These are phyloP conservation scores for Penicillium desertorum DNA, from an alignment of 495 filamentous ascomycete species.

Conservation along the genomic window DNA sequence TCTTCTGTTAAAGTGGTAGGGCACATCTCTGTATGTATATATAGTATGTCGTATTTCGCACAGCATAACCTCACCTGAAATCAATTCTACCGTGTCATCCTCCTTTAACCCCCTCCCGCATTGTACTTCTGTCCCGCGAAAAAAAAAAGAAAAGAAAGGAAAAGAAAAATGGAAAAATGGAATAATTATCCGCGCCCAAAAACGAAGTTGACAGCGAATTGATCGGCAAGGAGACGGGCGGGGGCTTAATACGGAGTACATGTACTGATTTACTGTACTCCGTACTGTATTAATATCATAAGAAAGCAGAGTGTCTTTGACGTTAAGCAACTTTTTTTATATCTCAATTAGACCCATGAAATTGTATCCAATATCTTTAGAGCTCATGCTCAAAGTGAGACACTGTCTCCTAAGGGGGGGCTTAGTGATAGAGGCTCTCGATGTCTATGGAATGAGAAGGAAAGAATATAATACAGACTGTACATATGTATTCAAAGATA, in stretches of 20 bases:
- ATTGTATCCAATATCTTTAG: neutral
- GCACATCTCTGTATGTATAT: neutral
- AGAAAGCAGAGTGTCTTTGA: neutral
- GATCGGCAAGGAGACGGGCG: neutral
- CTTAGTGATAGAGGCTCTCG: no score
- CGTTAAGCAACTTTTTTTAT: neutral
- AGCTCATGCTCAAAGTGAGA: neutral
- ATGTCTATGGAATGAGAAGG: no score
- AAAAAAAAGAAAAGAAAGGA: neutral
- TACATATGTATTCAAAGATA: no score
- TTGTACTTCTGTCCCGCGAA: conserved; percentile 17
- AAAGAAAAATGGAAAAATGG: no score
- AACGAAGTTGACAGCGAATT: neutral
- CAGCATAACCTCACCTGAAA: neutral
- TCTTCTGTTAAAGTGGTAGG: neutral
- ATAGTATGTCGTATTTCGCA: neutral
- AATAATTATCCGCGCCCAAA: neutral
- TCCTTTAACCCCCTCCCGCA: conserved; percentile 7
- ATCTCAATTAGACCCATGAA: no score
- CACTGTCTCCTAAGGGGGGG: neutral
- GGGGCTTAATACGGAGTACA: neutral
- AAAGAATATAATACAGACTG: no score
- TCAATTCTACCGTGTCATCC: neutral
- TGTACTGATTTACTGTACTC: neutral
- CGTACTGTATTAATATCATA: neutral